Percentiles rank a stretch among this genome's conserved stretches.
Conservation (phyloP, 495 filamentous ascomycete genomes). For the Talaromyces thailandensis region DNA sequence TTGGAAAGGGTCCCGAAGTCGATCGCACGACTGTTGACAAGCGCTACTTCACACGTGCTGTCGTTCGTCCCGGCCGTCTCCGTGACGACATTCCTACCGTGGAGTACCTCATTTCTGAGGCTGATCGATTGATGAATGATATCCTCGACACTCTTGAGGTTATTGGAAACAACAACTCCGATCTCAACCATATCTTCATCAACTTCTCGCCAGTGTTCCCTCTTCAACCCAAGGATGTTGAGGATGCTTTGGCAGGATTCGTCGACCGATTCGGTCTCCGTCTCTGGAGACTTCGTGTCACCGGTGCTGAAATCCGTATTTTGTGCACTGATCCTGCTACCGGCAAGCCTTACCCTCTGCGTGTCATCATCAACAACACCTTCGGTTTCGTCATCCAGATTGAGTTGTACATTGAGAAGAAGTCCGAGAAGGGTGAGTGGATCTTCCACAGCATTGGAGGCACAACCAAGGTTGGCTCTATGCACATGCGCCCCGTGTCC, state of each 20-base stretch:
- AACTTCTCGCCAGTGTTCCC: slow-evolving; percentile 97
- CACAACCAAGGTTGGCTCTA: slow-evolving; percentile 86
- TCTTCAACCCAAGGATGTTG: slow-evolving; percentile 79
- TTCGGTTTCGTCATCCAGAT: slow-evolving; percentile 98
- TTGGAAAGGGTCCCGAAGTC: slow-evolving; percentile 86
- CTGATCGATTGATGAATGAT: slow-evolving; percentile 92
- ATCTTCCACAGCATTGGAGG: slow-evolving; percentile 96
- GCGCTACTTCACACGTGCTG: slow-evolving; percentile 94
- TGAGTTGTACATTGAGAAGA: slow-evolving; percentile 94
- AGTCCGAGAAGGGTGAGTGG: slow-evolving; percentile 95
- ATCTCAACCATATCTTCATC: slow-evolving; percentile 99
- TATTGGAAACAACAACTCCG: slow-evolving; percentile 97
- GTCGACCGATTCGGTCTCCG: slow-evolving; percentile 92
- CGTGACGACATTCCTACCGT: slow-evolving; percentile 95
- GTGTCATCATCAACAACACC: slow-evolving; percentile 96
- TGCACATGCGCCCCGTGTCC: slow-evolving; percentile 85
- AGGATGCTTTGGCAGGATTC: slow-evolving; percentile 90
- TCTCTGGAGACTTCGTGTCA: slow-evolving; percentile 92
- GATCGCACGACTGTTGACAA: slow-evolving; percentile 60
- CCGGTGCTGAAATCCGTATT: slow-evolving; percentile 96
- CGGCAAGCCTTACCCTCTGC: slow-evolving; percentile 81
- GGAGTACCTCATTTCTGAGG: slow-evolving; percentile 96
- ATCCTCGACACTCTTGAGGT: slow-evolving; percentile 97
- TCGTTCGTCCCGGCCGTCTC: slow-evolving; percentile 84
- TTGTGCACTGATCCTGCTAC: slow-evolving; percentile 86